Base-by-base conservation (phyloP, 139 green algal species). In the Haematococcus lacustris region DNA sequence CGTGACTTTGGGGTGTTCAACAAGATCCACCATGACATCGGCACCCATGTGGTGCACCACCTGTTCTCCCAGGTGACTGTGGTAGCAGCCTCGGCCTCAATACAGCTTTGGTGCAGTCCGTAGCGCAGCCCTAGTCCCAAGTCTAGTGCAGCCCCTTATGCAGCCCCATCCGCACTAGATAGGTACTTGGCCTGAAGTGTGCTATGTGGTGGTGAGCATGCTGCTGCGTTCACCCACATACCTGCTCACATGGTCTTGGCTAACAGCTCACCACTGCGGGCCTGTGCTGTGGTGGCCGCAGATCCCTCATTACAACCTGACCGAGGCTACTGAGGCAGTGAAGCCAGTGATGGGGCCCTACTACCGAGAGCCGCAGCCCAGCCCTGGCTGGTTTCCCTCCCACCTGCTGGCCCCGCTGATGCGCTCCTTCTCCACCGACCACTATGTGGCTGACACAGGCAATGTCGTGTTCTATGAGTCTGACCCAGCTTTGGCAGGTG, bases 21-120 rank as follows among this genome's bases (percentile, higher is more conserved):
- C 82, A 96, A 97, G 78, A 93, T 98, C 71, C 92, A 97, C 80
- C 93, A 98, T 71, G 87, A 97, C 79, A 98, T 98, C 38, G 93
- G 91, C 53, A 97, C 92, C 2, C 93, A 98, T 79, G 93, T 97
- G 6, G 82, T 96, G 70, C 93, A 98, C 73, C 93, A 98, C 79
- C 83, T 98, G 28, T 97, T 97, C 82, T 88, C 93, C 63, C 86
- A 86, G 76, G 77, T 86, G 51, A 6, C 43, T 28, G 9, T 28
- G 17, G 43, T 53, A 53, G 43, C 17, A 53, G 43, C 9, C 43
- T 28, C 9, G 43, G 43, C 43, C 9, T 53, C 9, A 28, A 9
- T 53, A 17, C 17, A 17, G 9, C 9, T 53, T 53, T 53, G 9
- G 43, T 17, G 17, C 43, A 53, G 43, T 9, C 43, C 9, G 9